These are phyloP conservation scores for Cavenderia fasciculata DNA, from an alignment of 78 protist genomes.

Conservation along the genomic window DNA sequence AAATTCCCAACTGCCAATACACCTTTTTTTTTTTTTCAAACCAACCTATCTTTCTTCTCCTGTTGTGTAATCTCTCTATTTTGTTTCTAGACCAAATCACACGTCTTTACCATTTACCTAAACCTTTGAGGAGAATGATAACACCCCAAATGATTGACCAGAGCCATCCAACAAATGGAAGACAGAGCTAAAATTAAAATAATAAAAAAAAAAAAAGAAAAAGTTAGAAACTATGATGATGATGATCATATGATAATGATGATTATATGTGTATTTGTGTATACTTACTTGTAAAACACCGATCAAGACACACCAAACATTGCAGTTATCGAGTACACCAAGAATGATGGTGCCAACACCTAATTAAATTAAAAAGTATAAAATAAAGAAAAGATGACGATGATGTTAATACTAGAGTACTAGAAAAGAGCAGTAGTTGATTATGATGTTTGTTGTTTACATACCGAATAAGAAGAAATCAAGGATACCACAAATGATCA, in stretches of 20 bases:
- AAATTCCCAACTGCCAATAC: no score
- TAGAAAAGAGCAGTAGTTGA: no score
- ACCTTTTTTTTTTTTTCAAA: no score
- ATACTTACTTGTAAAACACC: slow-evolving; percentile 54
- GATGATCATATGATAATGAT: neutral
- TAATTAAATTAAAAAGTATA: neutral
- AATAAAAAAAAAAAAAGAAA: neutral
- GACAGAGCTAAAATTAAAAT: slow-evolving; percentile 1
- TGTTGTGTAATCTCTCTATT: no score
- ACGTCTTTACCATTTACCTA: slow-evolving; percentile 15
- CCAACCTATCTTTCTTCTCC: no score
- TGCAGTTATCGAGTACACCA: slow-evolving; percentile 71
- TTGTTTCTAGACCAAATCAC: no score
- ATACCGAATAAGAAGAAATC: slow-evolving; percentile 57
- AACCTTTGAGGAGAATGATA: slow-evolving; percentile 25
- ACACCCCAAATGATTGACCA: slow-evolving; percentile 67
- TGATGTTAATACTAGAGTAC: no score
- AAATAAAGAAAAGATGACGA: neutral
- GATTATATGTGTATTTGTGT: no score
- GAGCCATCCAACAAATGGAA: slow-evolving; percentile 51
- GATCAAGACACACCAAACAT: slow-evolving; percentile 68
- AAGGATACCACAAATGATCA: slow-evolving; percentile 72
- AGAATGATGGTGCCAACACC: slow-evolving; percentile 47
- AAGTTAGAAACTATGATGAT: neutral
- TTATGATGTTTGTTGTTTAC: no score